Conservation (phyloP, 2,329 filamentous ascomycete species). For the Knufia fluminis region DNA sequence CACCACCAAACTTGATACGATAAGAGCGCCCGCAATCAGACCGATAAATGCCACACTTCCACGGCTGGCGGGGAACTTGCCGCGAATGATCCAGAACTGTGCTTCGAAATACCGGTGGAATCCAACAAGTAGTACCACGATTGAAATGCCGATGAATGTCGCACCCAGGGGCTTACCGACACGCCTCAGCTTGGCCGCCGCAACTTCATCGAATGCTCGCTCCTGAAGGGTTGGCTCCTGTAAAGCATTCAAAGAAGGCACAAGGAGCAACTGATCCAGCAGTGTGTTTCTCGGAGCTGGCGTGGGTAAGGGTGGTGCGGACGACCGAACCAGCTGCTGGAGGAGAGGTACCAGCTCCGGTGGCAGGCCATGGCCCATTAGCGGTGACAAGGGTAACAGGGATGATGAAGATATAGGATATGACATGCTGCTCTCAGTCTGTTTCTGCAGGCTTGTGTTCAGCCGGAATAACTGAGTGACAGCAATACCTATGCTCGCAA, state of each 20-base stretch:
- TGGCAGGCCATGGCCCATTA: conserved; percentile 20
- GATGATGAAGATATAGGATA: background rate
- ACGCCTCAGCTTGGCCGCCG: conserved; percentile 34
- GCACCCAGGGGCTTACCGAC: conserved; percentile 55
- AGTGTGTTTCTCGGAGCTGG: conserved; percentile 11
- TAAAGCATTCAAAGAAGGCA: conserved; percentile 20
- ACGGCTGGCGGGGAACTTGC: conserved; percentile 56
- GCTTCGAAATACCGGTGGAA: conserved; percentile 59
- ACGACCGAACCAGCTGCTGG: conserved; percentile 17
- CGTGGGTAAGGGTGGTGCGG: conserved; percentile 11
- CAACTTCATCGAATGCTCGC: conserved; percentile 21
- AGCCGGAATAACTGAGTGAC: conserved; percentile 58
- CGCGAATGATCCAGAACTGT: conserved; percentile 57
- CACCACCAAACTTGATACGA: conserved; percentile 51
- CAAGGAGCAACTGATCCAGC: conserved; percentile 20
- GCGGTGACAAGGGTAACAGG: conserved; percentile 17
- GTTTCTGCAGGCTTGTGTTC: conserved; percentile 39
- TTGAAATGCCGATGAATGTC: conserved; percentile 54
- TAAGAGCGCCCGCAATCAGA: conserved; percentile 46
- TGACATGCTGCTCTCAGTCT: conserved; percentile 10
- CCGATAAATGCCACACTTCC: conserved; percentile 53
- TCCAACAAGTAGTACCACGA: conserved; percentile 51
- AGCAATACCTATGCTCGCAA: conserved; percentile 57
- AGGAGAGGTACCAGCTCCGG: conserved; percentile 20
- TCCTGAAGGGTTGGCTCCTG: conserved; percentile 13